Conservation (phyloP, 345 rosid genomes). For the Streptanthus diversifolius region DNA sequence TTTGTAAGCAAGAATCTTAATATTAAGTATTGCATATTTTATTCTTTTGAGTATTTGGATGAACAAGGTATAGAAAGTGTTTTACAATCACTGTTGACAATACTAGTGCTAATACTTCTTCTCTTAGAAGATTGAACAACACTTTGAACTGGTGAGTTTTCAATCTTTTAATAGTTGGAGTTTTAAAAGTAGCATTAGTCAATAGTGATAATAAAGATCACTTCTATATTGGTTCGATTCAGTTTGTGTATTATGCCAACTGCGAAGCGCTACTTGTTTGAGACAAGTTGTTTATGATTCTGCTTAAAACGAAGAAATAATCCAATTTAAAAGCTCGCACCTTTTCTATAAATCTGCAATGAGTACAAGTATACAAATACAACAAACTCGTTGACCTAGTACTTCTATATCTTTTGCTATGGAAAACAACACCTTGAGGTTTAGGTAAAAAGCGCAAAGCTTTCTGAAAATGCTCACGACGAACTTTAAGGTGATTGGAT, state of each 20-base stretch:
- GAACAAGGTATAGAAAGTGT: neutral
- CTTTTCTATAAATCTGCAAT: neutral
- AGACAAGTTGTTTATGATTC: neutral
- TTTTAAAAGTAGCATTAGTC: neutral
- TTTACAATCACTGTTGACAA: neutral
- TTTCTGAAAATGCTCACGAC: constrained; percentile 17
- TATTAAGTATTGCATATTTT: too few species aligned
- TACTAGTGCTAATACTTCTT: neutral
- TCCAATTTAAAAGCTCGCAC: neutral
- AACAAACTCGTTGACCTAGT: constrained; percentile 2
- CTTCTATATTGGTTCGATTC: too few species aligned
- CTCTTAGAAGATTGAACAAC: neutral
- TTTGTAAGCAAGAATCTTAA: neutral
- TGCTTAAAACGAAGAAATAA: neutral
- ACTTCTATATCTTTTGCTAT: neutral
- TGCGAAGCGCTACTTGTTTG: neutral
- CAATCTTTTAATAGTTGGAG: neutral
- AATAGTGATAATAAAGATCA: too few species aligned
- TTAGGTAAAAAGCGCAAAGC: neutral
- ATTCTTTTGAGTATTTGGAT: too few species aligned
- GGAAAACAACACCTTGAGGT: neutral
- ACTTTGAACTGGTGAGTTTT: neutral
- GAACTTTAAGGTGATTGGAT: constrained; percentile 22
- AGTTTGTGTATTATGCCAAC: neutral
- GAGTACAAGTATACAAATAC: neutral